These are phyloP conservation scores for Cadophora sp. DNA, from an alignment of 2,329 filamentous ascomycete genomes.

Conservation along the genomic window DNA sequence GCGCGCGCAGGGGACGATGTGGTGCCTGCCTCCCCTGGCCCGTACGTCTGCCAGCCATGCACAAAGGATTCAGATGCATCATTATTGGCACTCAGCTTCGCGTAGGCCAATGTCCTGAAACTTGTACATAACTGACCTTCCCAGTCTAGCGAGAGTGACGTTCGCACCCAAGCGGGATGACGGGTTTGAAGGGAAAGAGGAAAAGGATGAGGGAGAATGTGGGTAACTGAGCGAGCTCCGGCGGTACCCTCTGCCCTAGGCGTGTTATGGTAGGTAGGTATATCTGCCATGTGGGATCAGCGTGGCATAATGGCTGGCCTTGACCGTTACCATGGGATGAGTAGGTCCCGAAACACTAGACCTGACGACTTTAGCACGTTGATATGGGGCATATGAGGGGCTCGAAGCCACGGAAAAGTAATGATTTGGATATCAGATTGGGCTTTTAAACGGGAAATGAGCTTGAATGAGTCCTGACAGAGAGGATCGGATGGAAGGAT, in stretches of 20 bases:
- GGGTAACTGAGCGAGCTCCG: not conserved
- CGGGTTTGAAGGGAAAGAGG: not conserved
- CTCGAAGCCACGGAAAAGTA: not conserved
- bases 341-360: constrained; percentile 8
- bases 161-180: not conserved
- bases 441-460: not conserved
- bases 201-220: no score
- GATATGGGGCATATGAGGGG: not conserved
- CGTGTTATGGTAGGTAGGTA: not conserved
- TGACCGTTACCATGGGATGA: constrained; percentile 6
- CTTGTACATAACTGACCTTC: constrained; percentile 8
- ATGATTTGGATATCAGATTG: not conserved
- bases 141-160: not conserved
- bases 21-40: not conserved
- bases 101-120: not conserved
- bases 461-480: not conserved
- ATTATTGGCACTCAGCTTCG: not conserved
- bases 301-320: not conserved
- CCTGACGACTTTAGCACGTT: not conserved
- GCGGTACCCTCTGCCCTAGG: not conserved
- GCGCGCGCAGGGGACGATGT: not conserved
- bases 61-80: not conserved
- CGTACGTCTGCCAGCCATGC: no score
- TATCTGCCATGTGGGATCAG: constrained; percentile 3
- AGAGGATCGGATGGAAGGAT: constrained; percentile 7